phyloP scores from a whole-genome alignment of 2,329 filamentous ascomycete genomes.

The Colletotrichum sp. region DNA sequence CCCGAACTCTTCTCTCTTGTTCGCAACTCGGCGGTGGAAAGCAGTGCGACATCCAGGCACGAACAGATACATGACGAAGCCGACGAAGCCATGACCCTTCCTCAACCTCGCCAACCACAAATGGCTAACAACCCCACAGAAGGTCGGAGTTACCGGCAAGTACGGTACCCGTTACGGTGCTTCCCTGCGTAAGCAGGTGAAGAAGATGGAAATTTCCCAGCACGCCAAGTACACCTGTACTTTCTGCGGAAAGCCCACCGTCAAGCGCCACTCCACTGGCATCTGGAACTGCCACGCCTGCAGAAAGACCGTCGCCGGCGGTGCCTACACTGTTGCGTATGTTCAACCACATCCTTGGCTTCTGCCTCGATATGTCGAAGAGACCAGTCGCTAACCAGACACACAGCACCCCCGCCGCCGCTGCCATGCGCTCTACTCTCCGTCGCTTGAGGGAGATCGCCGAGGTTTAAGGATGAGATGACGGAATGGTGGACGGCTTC shows the following conservation, averaged over 20 bases:
- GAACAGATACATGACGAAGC: background rate
- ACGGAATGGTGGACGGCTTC: conserved; percentile 34
- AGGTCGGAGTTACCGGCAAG: conserved; percentile 97
- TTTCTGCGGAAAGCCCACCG: conserved; percentile 97
- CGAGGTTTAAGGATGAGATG: conserved; percentile 74
- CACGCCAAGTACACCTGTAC: conserved; percentile 97
- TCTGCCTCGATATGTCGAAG: background rate
- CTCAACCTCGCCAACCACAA: background rate
- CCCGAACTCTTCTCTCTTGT: background rate
- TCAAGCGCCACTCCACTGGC: conserved; percentile 88
- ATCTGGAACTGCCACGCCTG: conserved; percentile 98
- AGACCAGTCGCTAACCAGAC: conserved; percentile 29
- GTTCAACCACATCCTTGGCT: conserved; percentile 45
- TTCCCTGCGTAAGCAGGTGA: conserved; percentile 92
- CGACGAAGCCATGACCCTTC: background rate
- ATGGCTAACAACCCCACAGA: conserved; percentile 52
- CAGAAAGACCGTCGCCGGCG: conserved; percentile 88
- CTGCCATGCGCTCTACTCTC: conserved; percentile 94
- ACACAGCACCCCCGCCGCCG: conserved; percentile 86
- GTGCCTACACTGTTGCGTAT: conserved; percentile 96
- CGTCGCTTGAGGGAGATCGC: conserved; percentile 97
- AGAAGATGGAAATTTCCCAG: conserved; percentile 99
- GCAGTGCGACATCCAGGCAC: background rate
- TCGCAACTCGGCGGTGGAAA: background rate
- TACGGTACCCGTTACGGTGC: conserved; percentile 99